phyloP scores from a whole-genome alignment of 805 yeast species.

The Candida michaelii region DNA sequence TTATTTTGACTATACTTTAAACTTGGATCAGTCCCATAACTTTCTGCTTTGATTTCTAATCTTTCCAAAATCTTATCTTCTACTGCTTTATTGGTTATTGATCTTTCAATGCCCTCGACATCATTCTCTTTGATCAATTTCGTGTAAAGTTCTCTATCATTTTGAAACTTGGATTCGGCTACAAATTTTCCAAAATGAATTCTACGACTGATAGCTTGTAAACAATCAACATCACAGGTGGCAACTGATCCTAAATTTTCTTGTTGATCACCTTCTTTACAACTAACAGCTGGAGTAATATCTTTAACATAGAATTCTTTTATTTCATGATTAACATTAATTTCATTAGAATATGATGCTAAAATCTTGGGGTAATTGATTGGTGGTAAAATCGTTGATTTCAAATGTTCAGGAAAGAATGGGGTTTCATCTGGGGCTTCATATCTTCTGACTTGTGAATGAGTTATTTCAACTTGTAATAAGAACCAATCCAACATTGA shows the following conservation, averaged over 20 bases:
- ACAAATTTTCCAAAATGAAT: conserved; percentile 97
- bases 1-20: conserved; percentile 64
- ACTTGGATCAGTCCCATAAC: conserved; percentile 87
- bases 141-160: conserved; percentile 62
- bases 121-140: conserved; percentile 66
- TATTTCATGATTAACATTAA: conserved; percentile 74
- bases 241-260: conserved; percentile 91
- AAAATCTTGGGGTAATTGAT: conserved; percentile 76
- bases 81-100: conserved; percentile 85
- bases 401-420: conserved; percentile 69
- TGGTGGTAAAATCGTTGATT: conserved; percentile 77
- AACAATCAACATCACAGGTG: conserved; percentile 76
- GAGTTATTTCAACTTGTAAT: conserved; percentile 63
- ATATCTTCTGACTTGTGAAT: conserved; percentile 78
- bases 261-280: conserved; percentile 65
- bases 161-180: conserved; percentile 87
- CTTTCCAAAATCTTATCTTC: conserved; percentile 82
- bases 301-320: conserved; percentile 63
- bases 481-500: conserved; percentile 87
- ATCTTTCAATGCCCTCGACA: conserved; percentile 66
- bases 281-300: conserved; percentile 75
- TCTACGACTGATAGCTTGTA: conserved; percentile 87
- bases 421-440: conserved; percentile 95
- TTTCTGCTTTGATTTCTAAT: conserved; percentile 74
- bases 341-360: conserved; percentile 69